A percentile compares a stretch with the other conserved stretches of the same genome.
These are phyloP conservation scores for Penicillium cosmopolitanum DNA, from an alignment of 495 filamentous ascomycete species.

Conservation along the genomic window DNA sequence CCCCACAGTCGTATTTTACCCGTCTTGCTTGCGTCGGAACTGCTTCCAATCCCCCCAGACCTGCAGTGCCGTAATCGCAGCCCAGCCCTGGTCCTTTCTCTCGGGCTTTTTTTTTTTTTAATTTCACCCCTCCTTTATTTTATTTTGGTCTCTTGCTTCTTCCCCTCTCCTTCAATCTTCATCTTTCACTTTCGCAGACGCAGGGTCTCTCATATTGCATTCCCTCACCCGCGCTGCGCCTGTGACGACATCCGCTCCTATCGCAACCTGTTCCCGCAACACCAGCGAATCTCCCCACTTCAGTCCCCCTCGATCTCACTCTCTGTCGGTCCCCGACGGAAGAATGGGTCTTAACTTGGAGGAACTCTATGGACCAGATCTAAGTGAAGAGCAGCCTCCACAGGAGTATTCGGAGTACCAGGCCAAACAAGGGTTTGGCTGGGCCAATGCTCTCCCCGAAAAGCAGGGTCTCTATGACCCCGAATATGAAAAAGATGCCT, in stretches of 20 bases:
- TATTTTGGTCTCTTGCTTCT: not conserved
- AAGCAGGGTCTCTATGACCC: constrained; percentile 99
- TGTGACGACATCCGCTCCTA: constrained; percentile 37
- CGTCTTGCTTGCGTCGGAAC: constrained; percentile 20
- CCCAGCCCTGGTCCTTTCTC: not conserved
- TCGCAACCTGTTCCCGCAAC: constrained; percentile 22
- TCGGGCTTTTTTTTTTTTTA: constrained; percentile 27
- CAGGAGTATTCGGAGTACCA: constrained; percentile 82
- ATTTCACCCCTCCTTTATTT: constrained; percentile 25
- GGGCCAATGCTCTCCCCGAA: constrained; percentile 92
- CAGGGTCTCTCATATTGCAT: constrained; percentile 25
- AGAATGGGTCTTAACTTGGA: constrained; percentile 73
- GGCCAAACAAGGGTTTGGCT: constrained; percentile 83
- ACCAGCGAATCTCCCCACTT: constrained; percentile 23
- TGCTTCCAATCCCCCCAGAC: constrained; percentile 35
- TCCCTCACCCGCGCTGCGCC: constrained; percentile 32
- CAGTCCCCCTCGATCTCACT: constrained; percentile 29
- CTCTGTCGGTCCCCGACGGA: constrained; percentile 53
- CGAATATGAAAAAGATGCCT: constrained; percentile 96
- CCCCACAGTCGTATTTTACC: constrained; percentile 38
- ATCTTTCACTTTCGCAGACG: constrained; percentile 30
- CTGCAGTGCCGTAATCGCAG: constrained; percentile 35
- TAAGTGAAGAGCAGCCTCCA: constrained; percentile 62
- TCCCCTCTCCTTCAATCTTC: constrained; percentile 5
- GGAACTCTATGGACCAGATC: constrained; percentile 64